Conservation (phyloP, 1,139 yeast genomes). For the Candida buenavistaensis region DNA sequence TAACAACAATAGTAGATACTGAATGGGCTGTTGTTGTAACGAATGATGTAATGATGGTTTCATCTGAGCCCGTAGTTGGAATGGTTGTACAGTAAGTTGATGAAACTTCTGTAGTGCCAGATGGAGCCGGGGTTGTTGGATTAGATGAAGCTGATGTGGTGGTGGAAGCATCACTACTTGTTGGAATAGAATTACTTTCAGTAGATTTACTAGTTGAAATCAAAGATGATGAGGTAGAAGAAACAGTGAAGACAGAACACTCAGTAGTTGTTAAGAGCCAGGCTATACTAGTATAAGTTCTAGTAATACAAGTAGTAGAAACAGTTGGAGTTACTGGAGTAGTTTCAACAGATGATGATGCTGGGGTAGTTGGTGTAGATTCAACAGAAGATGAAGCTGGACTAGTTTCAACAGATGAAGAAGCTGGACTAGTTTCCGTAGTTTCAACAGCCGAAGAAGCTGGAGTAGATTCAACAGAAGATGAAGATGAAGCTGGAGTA, state of each 20-base stretch:
- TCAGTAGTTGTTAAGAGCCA: too few species aligned
- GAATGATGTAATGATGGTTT: slow-evolving; percentile 1
- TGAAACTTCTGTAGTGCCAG: neutral
- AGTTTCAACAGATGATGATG: too few species aligned
- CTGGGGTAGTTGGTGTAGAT: neutral
- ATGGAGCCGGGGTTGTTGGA: neutral
- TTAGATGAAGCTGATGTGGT: neutral
- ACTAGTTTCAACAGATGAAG: neutral
- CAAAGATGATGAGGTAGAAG: neutral
- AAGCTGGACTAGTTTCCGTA: slow-evolving; percentile 1
- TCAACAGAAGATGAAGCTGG: neutral
- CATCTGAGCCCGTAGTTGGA: slow-evolving; percentile 7
- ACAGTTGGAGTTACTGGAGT: neutral
- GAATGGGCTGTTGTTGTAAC: slow-evolving; percentile 9
- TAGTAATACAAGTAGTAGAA: too few species aligned
- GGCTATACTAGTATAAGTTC: too few species aligned
- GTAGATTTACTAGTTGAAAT: neutral
- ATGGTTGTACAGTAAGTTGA: slow-evolving; percentile 2
- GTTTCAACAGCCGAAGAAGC: too few species aligned
- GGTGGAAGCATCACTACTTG: neutral
- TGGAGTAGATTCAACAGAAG: neutral
- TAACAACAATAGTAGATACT: slow-evolving; percentile 21
- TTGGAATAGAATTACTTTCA: neutral
- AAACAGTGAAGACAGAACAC: too few species aligned
- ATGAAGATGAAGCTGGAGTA: slow-evolving; percentile 3